These are phyloP conservation scores for Nemophila menziesii DNA, from an alignment of 257 asterid species.

Conservation along the genomic window DNA sequence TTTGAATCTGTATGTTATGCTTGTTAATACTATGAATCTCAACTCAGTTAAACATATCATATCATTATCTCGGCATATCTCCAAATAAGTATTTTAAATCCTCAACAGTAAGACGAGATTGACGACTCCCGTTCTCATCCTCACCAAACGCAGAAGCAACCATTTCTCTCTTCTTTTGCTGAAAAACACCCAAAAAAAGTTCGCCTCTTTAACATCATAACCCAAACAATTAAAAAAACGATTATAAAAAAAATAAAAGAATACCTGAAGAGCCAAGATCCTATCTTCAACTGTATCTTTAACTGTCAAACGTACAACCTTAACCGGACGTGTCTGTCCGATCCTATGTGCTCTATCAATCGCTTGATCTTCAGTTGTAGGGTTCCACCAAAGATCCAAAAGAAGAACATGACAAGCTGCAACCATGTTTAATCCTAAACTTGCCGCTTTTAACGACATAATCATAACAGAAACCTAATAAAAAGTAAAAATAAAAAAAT, in stretches of 20 bases:
- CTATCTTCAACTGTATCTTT: constrained; percentile 98
- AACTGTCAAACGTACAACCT: constrained; percentile 81
- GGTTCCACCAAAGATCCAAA: constrained; percentile 99
- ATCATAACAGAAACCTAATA: constrained; percentile 80
- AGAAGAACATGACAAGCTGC: constrained; percentile 89
- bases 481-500: constrained; percentile 6
- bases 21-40: constrained; percentile 1
- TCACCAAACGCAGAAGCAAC: constrained; percentile 96
- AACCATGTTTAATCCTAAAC: constrained; percentile 97
- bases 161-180: constrained; percentile 93
- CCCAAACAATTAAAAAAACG: neutral
- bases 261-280: constrained; percentile 90
- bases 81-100: constrained; percentile 73
- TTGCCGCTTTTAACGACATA: constrained; percentile 97
- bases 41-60: neutral
- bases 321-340: constrained; percentile 91
- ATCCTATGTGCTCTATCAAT: constrained; percentile 96
- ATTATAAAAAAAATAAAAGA: neutral
- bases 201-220: neutral
- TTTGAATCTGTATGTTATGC: constrained; percentile 3
- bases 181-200: constrained; percentile 2
- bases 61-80: neutral
- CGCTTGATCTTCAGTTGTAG: constrained; percentile 98
- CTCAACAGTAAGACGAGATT: constrained; percentile 74
- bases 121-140: constrained; percentile 60